Conservation (phyloP, 2,329 filamentous ascomycete species). For the Penicillium sp. region DNA sequence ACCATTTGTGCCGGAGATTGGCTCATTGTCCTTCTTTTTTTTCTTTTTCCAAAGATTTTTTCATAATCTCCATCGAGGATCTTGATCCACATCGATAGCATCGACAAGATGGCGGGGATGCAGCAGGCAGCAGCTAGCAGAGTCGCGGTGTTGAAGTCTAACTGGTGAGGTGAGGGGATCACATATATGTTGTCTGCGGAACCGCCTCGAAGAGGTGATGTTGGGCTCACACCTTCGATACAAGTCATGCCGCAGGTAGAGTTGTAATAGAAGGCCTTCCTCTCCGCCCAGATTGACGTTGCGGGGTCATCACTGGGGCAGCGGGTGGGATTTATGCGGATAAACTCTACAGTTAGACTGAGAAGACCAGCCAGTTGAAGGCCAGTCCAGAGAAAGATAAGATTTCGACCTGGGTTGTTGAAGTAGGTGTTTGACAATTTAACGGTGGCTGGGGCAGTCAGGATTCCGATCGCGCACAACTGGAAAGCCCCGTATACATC, state of each 20-base stretch:
- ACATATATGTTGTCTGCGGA: slow-evolving; percentile 64
- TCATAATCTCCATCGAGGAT: slow-evolving; percentile 65
- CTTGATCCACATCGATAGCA: slow-evolving; percentile 64
- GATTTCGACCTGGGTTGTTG: slow-evolving; percentile 62
- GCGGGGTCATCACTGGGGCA: slow-evolving; percentile 48
- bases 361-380: slow-evolving; percentile 57
- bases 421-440: slow-evolving; percentile 65
- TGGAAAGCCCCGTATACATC: slow-evolving; percentile 70
- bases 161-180: slow-evolving; percentile 56
- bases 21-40: slow-evolving; percentile 35
- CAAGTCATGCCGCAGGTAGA: slow-evolving; percentile 15
- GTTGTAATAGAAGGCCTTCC: slow-evolving; percentile 9
- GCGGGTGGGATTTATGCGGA: slow-evolving; percentile 48
- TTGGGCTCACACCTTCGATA: slow-evolving; percentile 35
- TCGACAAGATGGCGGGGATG: slow-evolving; percentile 62
- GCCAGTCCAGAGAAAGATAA: slow-evolving; percentile 67
- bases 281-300: slow-evolving; percentile 39
- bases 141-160: slow-evolving; percentile 62
- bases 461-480: slow-evolving; percentile 64
- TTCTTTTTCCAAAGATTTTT: slow-evolving; percentile 34
- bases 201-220: slow-evolving; percentile 56
- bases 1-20: slow-evolving; percentile 57
- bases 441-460: slow-evolving; percentile 65
- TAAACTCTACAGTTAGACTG: slow-evolving; percentile 67
- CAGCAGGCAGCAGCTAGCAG: slow-evolving; percentile 65